phyloP scores from a whole-genome alignment of 805 yeast species.

The Myxozyma kluyveri region DNA sequence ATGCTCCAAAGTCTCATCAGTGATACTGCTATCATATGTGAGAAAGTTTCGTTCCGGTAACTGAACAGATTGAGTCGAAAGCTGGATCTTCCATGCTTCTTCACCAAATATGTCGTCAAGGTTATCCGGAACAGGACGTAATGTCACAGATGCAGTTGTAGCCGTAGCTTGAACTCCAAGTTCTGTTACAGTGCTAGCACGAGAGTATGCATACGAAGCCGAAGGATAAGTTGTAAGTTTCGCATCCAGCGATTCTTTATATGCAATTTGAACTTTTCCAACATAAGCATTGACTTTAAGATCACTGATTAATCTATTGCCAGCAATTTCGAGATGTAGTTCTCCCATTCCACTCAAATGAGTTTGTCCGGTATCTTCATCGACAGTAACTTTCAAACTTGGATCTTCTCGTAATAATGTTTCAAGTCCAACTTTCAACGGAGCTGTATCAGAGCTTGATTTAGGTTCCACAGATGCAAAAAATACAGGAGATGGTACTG shows the following conservation, averaged over 20 bases:
- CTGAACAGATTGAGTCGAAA: background rate
- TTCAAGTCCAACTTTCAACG: conserved; percentile 66
- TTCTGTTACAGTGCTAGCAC: conserved; percentile 20
- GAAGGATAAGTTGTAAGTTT: conserved; percentile 18
- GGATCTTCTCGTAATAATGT: conserved; percentile 85
- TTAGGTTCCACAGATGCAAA: conserved; percentile 79
- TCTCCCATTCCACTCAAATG: conserved; percentile 96
- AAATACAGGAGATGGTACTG: conserved; percentile 89
- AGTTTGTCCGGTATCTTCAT: conserved; percentile 87
- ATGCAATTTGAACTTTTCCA: conserved; percentile 85
- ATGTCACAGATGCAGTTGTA: conserved; percentile 35
- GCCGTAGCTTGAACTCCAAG: conserved; percentile 33
- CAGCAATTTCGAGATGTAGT: conserved; percentile 84
- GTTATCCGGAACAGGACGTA: conserved; percentile 35
- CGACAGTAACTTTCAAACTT: conserved; percentile 61
- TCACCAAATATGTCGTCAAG: conserved; percentile 36
- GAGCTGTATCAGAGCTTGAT: conserved; percentile 74
- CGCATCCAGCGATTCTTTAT: conserved; percentile 62
- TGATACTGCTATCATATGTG: conserved; percentile 1
- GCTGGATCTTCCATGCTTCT: conserved; percentile 45
- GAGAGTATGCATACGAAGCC: conserved; percentile 31
- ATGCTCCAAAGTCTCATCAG: conserved; percentile 26
- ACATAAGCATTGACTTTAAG: conserved; percentile 77
- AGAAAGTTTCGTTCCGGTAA: conserved; percentile 27
- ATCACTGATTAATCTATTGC: conserved; percentile 73